Conservation (phyloP, 257 asterid genomes). For the Penstemon davidsonii region DNA sequence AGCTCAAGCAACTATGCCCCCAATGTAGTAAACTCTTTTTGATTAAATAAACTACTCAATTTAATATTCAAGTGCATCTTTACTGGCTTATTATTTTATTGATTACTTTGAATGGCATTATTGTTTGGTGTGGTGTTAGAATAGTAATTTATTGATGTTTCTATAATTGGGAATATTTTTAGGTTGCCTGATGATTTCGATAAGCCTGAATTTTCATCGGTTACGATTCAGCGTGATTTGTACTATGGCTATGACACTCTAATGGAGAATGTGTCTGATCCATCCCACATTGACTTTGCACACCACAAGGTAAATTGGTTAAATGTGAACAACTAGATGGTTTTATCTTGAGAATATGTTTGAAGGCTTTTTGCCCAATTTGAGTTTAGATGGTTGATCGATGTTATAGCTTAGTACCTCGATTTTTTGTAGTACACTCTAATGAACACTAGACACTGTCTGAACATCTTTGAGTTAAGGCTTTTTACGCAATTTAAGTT, state of each 20-base stretch:
- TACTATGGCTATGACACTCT: slow-evolving; percentile 33
- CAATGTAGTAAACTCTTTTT: slow-evolving; percentile 46
- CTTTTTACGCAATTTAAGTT: too few species aligned
- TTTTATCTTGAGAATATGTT: background rate
- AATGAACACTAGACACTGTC: background rate
- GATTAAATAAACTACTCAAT: background rate
- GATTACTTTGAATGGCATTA: background rate
- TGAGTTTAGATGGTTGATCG: background rate
- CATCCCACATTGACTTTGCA: slow-evolving; percentile 98
- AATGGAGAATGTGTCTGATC: slow-evolving; percentile 99
- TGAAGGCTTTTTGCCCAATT: slow-evolving; percentile 8
- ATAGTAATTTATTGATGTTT: background rate
- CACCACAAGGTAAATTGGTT: slow-evolving; percentile 75
- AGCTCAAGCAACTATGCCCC: slow-evolving; percentile 55
- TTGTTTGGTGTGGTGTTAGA: background rate
- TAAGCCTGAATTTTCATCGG: slow-evolving; percentile 85
- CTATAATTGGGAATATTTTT: slow-evolving; percentile 25
- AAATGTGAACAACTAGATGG: background rate
- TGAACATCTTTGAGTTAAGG: too few species aligned
- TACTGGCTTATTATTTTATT: slow-evolving; percentile 15
- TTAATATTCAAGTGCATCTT: slow-evolving; percentile 14
- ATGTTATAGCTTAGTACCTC: background rate
- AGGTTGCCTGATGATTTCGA: slow-evolving; percentile 98
- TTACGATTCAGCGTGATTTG: slow-evolving; percentile 92
- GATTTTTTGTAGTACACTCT: background rate